Base-by-base conservation (phyloP, 192 early-diverging fungal genomes). In the Coemansia nantahalensis region DNA sequence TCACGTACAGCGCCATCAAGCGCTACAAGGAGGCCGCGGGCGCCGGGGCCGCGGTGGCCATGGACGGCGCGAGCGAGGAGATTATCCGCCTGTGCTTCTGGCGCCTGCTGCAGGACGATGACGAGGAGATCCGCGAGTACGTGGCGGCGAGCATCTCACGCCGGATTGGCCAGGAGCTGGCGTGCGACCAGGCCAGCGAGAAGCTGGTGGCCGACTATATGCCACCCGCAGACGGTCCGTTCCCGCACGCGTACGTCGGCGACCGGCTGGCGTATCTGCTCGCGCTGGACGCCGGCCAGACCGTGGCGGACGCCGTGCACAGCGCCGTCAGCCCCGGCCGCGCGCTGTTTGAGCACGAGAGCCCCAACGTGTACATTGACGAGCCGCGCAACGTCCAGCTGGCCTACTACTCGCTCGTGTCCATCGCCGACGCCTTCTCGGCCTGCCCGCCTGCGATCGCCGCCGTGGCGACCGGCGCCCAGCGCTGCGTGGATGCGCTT, bases 331-430 rank as follows among this genome's bases (percentile, higher is more conserved):
- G 65, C 15, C 81, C 81, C 2, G 43, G 22, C 12, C 66, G 73
- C 36, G 80, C 76, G n/a, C 64, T 92, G n/a, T 92, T 92, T 60
- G 83, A 81, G 21, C 83, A 87, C 38, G 90, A 92, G 61, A 78
- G 79, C 9, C 78, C 82, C 10, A 92, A 92, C 56, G 78, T 87
- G 18, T 86, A 86, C 51, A 81, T 83, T 8, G 90, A 92, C 60
- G 79, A 83, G 49, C 56, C 84, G 46, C 68, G 89, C 33, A 84
- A 90, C 46, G 56, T 74, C 22, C 79, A 84, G 65, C 73, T 81
- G 62, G 68, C 78, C 12, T 75, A 62, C 33, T 57, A 54, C 39
- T 62, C 71, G 51, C 55, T 75, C 8, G 54, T 75, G 0, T 35
- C 48, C 6, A 33, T 75, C 12, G 65, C 71, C 0, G 33, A 45